Evolutionary conservation across 106 monocot species (phyloP), one percentile per base, ranked within the genome.

Genomic region (Triglochin maritima): DNA sequence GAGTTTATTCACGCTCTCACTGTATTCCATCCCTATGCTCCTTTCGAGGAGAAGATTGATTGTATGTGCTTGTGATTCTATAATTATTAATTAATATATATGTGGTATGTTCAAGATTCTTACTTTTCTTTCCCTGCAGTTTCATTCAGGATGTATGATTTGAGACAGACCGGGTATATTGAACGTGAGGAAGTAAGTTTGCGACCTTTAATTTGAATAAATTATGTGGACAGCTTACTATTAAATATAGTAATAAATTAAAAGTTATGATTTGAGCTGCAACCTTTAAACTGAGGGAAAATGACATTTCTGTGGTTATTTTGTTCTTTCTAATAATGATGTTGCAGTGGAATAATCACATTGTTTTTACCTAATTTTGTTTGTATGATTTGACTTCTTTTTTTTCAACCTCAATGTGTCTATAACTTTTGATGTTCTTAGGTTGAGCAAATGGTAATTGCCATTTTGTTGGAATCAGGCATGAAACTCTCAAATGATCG

Each of bases 91-190:
- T 9, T 62, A 62, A 16, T 60, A 4, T 60, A 60, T 6, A 2
- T 60, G 6, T 5, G 17, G 15, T 41, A 11, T n/a, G 14, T 41
- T 3, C 43, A 4, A 41, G 43, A 7, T n/a, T 48, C 4, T 49
- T 13, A 48, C 45, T 46, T 43, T 70, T 7, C 14, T 60, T 78
- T 62, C 74, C 9, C 17, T 81, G 73, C 78, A 93, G 93, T 93
- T 86, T 74, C 86, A 49, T 93, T 93, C 77, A 89, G 74, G 75
- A 61, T 93, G 55, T 86, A 93, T 72, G 93, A 93, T 73, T 77
- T 93, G 80, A 77, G 86, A 62, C 81, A 82, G 72, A 93, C 93
- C 49, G 93, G 93, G 10, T 89, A 56, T 44, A 93, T 93, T 65
- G 93, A 93, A 50, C 86, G 86, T 46, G 81, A 93, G 70, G 89